Evolutionary conservation across 257 asterid genomes (phyloP), one percentile per base, ranked within the genome.

Genomic region (Leonotis leonurus): DNA sequence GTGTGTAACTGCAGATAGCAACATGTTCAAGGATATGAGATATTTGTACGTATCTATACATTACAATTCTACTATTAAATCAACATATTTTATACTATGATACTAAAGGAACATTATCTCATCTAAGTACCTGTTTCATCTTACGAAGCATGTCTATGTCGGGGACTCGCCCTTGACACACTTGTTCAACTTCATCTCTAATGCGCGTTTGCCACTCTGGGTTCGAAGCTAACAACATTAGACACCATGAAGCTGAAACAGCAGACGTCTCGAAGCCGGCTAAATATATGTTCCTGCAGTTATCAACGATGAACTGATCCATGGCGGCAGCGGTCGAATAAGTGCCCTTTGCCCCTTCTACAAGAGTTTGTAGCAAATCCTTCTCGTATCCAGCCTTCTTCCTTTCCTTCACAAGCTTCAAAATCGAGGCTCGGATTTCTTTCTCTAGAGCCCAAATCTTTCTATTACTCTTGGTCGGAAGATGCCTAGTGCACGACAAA

Each of bases 181-280:
- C 59, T 33, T 72, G 67, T 2, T 65, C 35, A 6, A 79, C 79
- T 67, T 82, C 88, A 1, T 56, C 48, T 8, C 83, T 56, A 1
- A 73, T 56, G 0, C 79, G 76, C 6, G 61, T 65, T 21, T 82
- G 88, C 88, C 88, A 82, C 22, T 74, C 74, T 0, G 83, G 83
- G 50, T 76, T 68, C 2, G 79, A 73, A 25, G 88, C 88, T 55
- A 82, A 25, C 27, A 76, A 57, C 85, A 82, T 76, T 29, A 82
- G 70, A 46, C 78, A 74, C 88, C 88, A 82, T 0, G 81, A 67
- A 16, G 83, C 85, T 0, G 85, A 61, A 13, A 76, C 57, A 1
- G 85, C 85, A 3, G 83, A 70, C 1, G 85, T 74, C 72, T 74
- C 83, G 27, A 69, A 75, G 6, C 81, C 88, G 1, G 83, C 88